Conservation (phyloP, 495 filamentous ascomycete species). For the Neurospora tetrasperma region DNA sequence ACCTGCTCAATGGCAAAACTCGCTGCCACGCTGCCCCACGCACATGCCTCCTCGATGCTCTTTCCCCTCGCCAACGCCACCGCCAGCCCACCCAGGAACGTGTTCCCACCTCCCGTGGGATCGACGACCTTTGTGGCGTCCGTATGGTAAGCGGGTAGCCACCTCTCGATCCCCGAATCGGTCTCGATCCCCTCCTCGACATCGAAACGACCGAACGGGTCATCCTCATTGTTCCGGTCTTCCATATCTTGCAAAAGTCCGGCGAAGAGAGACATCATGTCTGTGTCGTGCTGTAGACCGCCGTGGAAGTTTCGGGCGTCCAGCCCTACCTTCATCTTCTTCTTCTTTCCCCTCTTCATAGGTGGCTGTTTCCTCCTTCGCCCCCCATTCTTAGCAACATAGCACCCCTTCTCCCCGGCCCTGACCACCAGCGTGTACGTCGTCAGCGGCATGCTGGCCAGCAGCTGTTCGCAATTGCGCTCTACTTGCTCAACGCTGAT, state of each 20-base stretch:
- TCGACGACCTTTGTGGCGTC: slow-evolving; percentile 53
- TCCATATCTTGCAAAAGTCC: slow-evolving; percentile 39
- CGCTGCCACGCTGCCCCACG: slow-evolving; percentile 74
- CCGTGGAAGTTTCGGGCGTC: slow-evolving; percentile 16
- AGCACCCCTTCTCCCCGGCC: slow-evolving; percentile 41
- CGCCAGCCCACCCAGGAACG: slow-evolving; percentile 76
- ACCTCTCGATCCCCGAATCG: slow-evolving; percentile 43
- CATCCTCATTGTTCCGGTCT: slow-evolving; percentile 32
- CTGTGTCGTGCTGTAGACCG: slow-evolving; percentile 38
- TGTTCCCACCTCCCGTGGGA: slow-evolving; percentile 93
- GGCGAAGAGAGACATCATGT: slow-evolving; percentile 43
- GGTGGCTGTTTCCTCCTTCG: slow-evolving; percentile 21
- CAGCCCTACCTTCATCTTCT: slow-evolving; percentile 27
- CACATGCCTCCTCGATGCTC: slow-evolving; percentile 56
- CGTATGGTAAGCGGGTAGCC: slow-evolving; percentile 46
- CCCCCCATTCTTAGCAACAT: slow-evolving; percentile 42
- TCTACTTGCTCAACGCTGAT: slow-evolving; percentile 44
- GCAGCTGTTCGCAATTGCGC: slow-evolving; percentile 40
- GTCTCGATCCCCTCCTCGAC: slow-evolving; percentile 10
- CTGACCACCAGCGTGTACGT: slow-evolving; percentile 46
- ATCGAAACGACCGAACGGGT: background rate
- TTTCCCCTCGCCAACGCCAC: slow-evolving; percentile 60
- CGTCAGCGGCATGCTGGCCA: slow-evolving; percentile 42
- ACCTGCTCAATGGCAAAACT: slow-evolving; percentile 94
- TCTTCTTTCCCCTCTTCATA: slow-evolving; percentile 9